phyloP scores from a whole-genome alignment of 768 basidiomycete species.

The Pulveroboletus ravenelii region DNA sequence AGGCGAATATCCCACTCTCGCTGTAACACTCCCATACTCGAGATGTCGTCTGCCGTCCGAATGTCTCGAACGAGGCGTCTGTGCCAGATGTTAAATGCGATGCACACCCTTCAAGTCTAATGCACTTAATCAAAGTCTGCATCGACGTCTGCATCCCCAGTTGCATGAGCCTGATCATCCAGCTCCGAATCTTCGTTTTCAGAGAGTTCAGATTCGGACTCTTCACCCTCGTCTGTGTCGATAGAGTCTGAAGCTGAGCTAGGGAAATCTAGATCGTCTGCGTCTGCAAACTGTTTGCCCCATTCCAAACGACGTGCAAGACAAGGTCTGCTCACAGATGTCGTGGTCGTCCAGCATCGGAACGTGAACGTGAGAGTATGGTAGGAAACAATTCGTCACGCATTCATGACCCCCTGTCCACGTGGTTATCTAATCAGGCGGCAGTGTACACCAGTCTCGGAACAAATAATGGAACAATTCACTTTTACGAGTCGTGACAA shows the following conservation, averaged over 20 bases:
- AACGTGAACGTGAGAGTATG: background rate
- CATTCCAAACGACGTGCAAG: constrained; percentile 56
- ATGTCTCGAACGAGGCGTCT: constrained; percentile 71
- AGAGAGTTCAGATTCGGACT: background rate
- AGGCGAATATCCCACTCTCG: constrained; percentile 1
- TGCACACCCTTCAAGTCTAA: too few relatives aligned
- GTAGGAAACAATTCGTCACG: too few relatives aligned
- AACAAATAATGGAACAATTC: too few relatives aligned
- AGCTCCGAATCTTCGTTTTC: background rate
- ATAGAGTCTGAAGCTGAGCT: constrained; percentile 4
- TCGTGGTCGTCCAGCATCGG: constrained; percentile 14
- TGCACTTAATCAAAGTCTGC: constrained; percentile 21
- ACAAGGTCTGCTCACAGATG: constrained; percentile 18
- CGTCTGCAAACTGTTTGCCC: constrained; percentile 8
- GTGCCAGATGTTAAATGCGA: background rate
- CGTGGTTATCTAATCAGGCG: too few relatives aligned
- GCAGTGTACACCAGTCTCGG: too few relatives aligned
- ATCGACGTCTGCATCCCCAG: constrained; percentile 19
- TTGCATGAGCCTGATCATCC: background rate
- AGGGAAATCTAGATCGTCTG: constrained; percentile 1
- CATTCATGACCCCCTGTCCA: too few relatives aligned
- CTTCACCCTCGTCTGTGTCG: constrained; percentile 1
- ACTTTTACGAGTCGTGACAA: too few relatives aligned
- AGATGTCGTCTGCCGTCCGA: constrained; percentile 35
- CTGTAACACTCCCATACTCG: constrained; percentile 26